These are phyloP conservation scores for Secale cereale DNA, from an alignment of 176 grass and related monocot genomes.

Conservation along the genomic window DNA sequence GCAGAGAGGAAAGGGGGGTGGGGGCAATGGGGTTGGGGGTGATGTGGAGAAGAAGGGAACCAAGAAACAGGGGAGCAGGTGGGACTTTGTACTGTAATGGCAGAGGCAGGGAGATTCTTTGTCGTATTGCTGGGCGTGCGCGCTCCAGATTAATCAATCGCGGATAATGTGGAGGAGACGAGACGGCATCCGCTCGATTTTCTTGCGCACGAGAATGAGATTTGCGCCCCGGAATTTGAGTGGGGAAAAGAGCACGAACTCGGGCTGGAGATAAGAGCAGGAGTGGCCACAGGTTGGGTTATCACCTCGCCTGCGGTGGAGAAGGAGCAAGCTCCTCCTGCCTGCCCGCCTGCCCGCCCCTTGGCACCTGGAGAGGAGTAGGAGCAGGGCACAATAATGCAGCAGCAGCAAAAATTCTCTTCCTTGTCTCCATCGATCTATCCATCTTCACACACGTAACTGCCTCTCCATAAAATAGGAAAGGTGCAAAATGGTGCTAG, in stretches of 20 bases:
- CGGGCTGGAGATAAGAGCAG: slow-evolving; percentile 25
- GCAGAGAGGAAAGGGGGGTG: not conserved
- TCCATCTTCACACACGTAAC: not conserved
- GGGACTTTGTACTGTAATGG: slow-evolving; percentile 45
- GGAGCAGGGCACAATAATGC: slow-evolving; percentile 8
- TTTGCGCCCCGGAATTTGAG: not conserved
- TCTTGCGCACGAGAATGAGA: not conserved
- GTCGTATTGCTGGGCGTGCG: slow-evolving; percentile 28
- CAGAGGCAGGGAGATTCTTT: not conserved
- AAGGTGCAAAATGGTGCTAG: not conserved
- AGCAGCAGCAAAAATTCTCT: not conserved
- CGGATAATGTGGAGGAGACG: slow-evolving; percentile 33
- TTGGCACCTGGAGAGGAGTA: not conserved
- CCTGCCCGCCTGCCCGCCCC: not conserved
- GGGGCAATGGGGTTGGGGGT: not conserved
- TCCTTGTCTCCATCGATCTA: not conserved
- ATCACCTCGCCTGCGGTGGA: slow-evolving; percentile 46
- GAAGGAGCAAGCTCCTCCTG: not conserved
- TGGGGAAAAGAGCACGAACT: not conserved
- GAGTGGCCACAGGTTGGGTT: slow-evolving; percentile 46
- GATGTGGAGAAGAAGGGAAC: slow-evolving; percentile 20
- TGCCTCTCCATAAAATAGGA: not conserved
- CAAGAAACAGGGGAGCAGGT: slow-evolving; percentile 39
- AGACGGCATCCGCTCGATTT: slow-evolving; percentile 24
- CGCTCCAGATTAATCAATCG: slow-evolving; percentile 3